Percentiles rank a stretch among this genome's conserved stretches.
Evolutionary conservation across 192 early-diverging fungal species (phyloP).

Genomic region (Coemansia sp.): DNA sequence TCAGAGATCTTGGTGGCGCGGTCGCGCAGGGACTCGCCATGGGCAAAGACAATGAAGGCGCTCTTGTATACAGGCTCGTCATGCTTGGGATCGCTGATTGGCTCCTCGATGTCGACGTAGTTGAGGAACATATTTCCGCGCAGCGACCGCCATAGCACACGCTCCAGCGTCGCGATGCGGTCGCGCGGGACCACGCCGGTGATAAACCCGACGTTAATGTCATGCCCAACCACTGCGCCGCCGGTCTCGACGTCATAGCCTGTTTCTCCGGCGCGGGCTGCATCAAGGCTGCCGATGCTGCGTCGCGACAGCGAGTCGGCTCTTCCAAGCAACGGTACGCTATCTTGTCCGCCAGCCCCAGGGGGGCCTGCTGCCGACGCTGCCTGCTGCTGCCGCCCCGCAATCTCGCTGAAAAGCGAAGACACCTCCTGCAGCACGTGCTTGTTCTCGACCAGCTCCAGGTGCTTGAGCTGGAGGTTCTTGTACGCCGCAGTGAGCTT

Average conservation of each 20-base stretch:
- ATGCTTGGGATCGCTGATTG: slow-evolving; percentile 85
- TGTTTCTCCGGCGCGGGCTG: slow-evolving; percentile 30
- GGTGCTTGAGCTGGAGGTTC: slow-evolving; percentile 81
- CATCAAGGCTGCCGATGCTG: slow-evolving; percentile 55
- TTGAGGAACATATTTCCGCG: slow-evolving; percentile 98
- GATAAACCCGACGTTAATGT: slow-evolving; percentile 79
- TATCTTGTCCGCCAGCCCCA: slow-evolving; percentile 26
- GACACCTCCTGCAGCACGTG: slow-evolving; percentile 83
- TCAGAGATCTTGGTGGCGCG: slow-evolving; percentile 95
- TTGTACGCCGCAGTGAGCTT: slow-evolving; percentile 90
- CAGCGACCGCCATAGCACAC: slow-evolving; percentile 95
- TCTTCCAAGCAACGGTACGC: slow-evolving; percentile 62
- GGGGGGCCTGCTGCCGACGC: neutral
- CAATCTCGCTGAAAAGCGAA: slow-evolving; percentile 60
- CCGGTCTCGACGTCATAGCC: slow-evolving; percentile 40
- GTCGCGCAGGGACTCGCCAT: slow-evolving; percentile 85
- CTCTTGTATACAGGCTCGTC: slow-evolving; percentile 93
- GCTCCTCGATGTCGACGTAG: slow-evolving; percentile 93
- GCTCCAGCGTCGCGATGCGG: slow-evolving; percentile 87
- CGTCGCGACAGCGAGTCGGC: slow-evolving; percentile 57
- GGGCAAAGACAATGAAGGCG: slow-evolving; percentile 98
- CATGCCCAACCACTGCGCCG: slow-evolving; percentile 23
- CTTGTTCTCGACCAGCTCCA: slow-evolving; percentile 88
- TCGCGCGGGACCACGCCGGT: slow-evolving; percentile 90
- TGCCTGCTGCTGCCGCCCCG: slow-evolving; percentile 22